Conservation (phyloP, 139 green algal species). For the Nannochloris sp. region DNA sequence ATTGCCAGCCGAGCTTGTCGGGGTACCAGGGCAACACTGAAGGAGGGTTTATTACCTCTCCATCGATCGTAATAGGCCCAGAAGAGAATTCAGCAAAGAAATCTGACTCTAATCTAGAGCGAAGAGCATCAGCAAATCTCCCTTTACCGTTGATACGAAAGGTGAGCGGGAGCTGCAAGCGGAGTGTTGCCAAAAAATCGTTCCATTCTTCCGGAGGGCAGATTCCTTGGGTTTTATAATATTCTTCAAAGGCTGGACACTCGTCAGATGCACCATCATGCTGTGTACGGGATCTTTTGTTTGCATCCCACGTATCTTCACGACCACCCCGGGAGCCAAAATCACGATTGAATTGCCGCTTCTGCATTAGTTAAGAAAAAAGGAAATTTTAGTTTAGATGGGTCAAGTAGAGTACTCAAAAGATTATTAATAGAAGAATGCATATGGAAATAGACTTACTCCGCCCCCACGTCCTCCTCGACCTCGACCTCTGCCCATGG, state of each 20-base stretch:
- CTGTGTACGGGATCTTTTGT: background rate
- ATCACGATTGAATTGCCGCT: constrained; percentile 21
- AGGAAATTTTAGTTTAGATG: too few species aligned
- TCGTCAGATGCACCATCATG: too few species aligned
- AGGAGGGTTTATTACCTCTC: constrained; percentile 57
- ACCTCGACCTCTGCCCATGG: constrained; percentile 15
- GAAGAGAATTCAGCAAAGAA: constrained; percentile 56
- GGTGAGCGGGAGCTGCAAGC: constrained; percentile 76
- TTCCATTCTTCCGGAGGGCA: constrained; percentile 72
- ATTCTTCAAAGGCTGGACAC: constrained; percentile 57
- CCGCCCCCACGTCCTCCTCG: background rate
- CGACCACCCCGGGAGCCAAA: constrained; percentile 8
- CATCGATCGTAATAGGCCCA: constrained; percentile 29
- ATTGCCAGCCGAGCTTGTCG: constrained; percentile 85
- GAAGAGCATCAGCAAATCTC: constrained; percentile 67
- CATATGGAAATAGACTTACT: background rate
- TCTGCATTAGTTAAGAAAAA: constrained; percentile 1
- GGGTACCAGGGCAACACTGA: constrained; percentile 89
- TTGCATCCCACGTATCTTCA: background rate
- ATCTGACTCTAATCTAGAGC: constrained; percentile 60
- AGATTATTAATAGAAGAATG: background rate
- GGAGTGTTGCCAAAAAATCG: constrained; percentile 70
- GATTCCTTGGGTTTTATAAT: constrained; percentile 54
- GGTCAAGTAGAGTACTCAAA: background rate
- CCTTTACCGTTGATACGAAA: constrained; percentile 97